Evolutionary conservation across 2,329 filamentous ascomycete species (phyloP), one percentile per base, ranked within the genome.

Genomic region (Ophiosphaerella herpotricha): DNA sequence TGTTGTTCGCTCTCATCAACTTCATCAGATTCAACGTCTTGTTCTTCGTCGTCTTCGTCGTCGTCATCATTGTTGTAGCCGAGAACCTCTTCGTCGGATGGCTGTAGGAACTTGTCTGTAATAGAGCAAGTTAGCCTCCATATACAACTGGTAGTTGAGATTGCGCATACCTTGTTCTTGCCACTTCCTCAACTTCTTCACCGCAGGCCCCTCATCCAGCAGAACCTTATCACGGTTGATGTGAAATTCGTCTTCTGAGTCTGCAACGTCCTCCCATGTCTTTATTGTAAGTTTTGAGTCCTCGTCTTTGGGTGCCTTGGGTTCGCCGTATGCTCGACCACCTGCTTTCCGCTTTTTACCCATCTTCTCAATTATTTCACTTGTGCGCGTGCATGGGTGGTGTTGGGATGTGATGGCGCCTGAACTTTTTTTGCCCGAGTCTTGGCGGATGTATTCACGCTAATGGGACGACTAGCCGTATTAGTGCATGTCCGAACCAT

Each of bases 201-300:
- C 85, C 34, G 85, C 83, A 12, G 88, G 90, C 31, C 82, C 88
- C 60, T 96, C 91, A 26, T 96, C 90, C 33, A 99, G 81, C 65
- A 93, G 75, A 55, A 99, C 86, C 68, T 90, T 88, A 74, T 99
- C 94, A 58, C 89, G 85, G 57, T 92, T 88, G 52, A 92, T 80
- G 66, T 93, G 90, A 72, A 96, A 96, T 70, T 96, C 91, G 73
- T 99, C 94, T 72, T 96, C 91, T 1, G 91, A 95, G 71, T 97
- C 88, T 58, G 92, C 90, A 62, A 99, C 87, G 74, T 96, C 91
- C 73, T 93, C 86, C 73, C 83, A 93, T 2, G 84, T 86, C 48
- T 69, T 74, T 48, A 82, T 76, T 16, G 70, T 66, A 55, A 91
- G 81, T 44, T 85, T 84, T 32, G 86, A 83, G 24, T 64, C 70